Conservation (phyloP, 805 yeast genomes). For the Hanseniaspora jakobsenii region DNA sequence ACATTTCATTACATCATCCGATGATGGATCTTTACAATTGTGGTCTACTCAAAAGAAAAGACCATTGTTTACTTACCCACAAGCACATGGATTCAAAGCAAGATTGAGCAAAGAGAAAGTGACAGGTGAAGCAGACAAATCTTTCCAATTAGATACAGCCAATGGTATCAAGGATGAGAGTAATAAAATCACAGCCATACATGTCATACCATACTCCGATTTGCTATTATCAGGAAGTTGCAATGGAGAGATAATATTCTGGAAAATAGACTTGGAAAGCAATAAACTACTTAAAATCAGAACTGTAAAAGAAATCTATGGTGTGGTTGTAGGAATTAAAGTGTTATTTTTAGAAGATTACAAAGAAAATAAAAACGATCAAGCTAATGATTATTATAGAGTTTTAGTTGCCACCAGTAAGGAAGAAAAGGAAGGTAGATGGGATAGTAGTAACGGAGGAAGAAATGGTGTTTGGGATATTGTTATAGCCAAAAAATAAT, state of each 20-base stretch:
- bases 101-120: constrained; percentile 39
- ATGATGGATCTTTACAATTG: constrained; percentile 77
- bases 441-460: constrained; percentile 52
- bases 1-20: constrained; percentile 88
- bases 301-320: constrained; percentile 47
- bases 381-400: constrained; percentile 40
- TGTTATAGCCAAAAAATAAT: constrained; percentile 18
- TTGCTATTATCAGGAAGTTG: constrained; percentile 80
- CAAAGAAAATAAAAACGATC: too few species aligned
- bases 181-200: constrained; percentile 73
- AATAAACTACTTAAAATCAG: constrained; percentile 51
- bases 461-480: constrained; percentile 62
- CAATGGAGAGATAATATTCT: constrained; percentile 63
- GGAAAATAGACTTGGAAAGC: constrained; percentile 60
- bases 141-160: constrained; percentile 30
- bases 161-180: constrained; percentile 51
- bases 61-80: constrained; percentile 56
- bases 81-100: constrained; percentile 65
- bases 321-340: constrained; percentile 56
- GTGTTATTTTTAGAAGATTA: constrained; percentile 42
- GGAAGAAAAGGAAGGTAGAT: constrained; percentile 82
- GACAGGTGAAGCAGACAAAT: constrained; percentile 38
- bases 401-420: constrained; percentile 61
- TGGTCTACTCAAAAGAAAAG: constrained; percentile 90
- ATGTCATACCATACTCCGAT: constrained; percentile 76